Evolutionary conservation across 2,329 filamentous ascomycete genomes (phyloP), one percentile per base, ranked within the genome.

Genomic region (Rugonectria rugulosa): DNA sequence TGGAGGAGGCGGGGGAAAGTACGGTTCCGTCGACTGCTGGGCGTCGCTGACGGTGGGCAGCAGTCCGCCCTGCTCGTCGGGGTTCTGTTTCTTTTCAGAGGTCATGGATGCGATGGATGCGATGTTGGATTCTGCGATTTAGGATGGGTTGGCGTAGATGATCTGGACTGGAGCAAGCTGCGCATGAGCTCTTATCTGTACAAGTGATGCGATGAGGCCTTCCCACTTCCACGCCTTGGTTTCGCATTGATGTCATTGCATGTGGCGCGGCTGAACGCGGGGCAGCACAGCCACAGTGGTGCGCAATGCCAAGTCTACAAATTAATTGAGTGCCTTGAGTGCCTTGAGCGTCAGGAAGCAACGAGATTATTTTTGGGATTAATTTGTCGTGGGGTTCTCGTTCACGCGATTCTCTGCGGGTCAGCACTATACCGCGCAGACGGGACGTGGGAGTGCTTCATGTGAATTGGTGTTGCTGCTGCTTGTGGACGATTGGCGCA

Each of bases 1-100:
- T 0, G 62, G 59, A 50, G 66, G 66, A 55, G 66, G 66, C 12
- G 66, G 67, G 9, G 68, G 66, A 52, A 65, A 68, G 36, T 68
- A 51, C 15, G 57, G 61, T 36, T 2, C 32, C 20, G 29, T 20
- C 19, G 26, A 29, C 8, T 46, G 29, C 7, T 29, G 26, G 26
- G 26, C 26, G 7, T 29, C 7, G 26, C 26, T 29, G 7, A 20
- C 19, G 15, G 29, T 14, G 29, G 43, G 19, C 7, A 46, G 29
- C 29, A 46, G 14, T 11, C 43, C 43, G 20, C n/a, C n/a, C n/a
- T n/a, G n/a, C n/a, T n/a, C n/a, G n/a, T n/a, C n/a, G n/a, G 37
- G 50, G 4, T 29, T 27, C 24, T 34, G 54, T 26, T 31, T 45
- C 54, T 53, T 53, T 27, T 53, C 54, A 3, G 54, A 53, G 27